Evolutionary conservation across 1,284 basidiomycete genomes (phyloP).

Genomic region (Erythrobasidium hasegawianum): DNA sequence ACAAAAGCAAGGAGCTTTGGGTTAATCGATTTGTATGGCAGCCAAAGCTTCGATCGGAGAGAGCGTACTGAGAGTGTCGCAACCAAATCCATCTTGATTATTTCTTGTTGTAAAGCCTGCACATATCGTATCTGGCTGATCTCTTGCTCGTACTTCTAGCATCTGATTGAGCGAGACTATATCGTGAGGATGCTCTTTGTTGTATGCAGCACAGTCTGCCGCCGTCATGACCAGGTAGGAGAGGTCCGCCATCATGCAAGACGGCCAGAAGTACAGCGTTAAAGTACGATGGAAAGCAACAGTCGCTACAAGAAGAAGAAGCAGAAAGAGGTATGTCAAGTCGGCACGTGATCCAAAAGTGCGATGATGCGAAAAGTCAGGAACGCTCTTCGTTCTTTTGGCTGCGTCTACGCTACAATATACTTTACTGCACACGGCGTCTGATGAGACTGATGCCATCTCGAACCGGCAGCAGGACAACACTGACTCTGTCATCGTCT

Average conservation of each 20-base stretch:
- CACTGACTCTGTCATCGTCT: conserved; percentile 43
- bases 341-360: not conserved
- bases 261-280: not conserved
- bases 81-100: conserved; percentile 39
- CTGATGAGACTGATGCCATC: conserved; percentile 48
- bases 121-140: conserved; percentile 46
- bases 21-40: not conserved
- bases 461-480: conserved; percentile 45
- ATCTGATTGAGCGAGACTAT: conserved; percentile 48
- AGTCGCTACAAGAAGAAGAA: not conserved
- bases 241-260: conserved; percentile 32
- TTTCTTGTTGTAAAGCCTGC: conserved; percentile 48
- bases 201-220: conserved; percentile 46
- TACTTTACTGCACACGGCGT: conserved; percentile 1
- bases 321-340: not conserved
- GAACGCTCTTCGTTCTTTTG: not conserved
- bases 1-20: not conserved
- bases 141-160: conserved; percentile 47
- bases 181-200: conserved; percentile 46
- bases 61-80: conserved; percentile 44
- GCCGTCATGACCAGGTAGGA: conserved; percentile 49
- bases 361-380: not conserved
- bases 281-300: not conserved
- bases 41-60: not conserved
- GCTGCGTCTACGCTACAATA: not conserved